These are phyloP conservation scores for Leishmania gerbilli DNA, from an alignment of 208 protist genomes.

Conservation along the genomic window DNA sequence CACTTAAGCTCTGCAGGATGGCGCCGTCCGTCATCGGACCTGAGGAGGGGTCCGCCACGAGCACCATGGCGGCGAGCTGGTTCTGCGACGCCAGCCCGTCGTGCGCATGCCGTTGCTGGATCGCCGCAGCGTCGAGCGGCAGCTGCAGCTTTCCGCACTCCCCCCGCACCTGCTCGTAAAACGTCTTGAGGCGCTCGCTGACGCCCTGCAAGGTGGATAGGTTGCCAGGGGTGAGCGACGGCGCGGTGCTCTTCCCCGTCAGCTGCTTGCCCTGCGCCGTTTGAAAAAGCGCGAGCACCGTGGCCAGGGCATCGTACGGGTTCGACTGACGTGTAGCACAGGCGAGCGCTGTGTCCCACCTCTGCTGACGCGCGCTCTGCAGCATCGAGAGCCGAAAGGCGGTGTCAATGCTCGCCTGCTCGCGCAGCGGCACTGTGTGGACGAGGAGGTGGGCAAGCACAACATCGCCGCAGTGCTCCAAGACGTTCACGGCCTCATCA, in stretches of 20 bases:
- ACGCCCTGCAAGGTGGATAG: slow-evolving; percentile 43
- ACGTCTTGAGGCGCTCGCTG: slow-evolving; percentile 63
- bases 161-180: slow-evolving; percentile 67
- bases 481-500: slow-evolving; percentile 69
- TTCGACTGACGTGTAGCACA: slow-evolving; percentile 77
- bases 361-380: slow-evolving; percentile 57
- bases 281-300: slow-evolving; percentile 75
- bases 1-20: slow-evolving; percentile 68
- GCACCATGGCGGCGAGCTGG: slow-evolving; percentile 81
- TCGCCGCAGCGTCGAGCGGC: slow-evolving; percentile 63
- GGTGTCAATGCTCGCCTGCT: slow-evolving; percentile 79
- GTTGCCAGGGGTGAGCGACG: slow-evolving; percentile 45
- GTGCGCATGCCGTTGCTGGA: slow-evolving; percentile 79
- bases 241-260: slow-evolving; percentile 22
- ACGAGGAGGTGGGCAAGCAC: slow-evolving; percentile 73
- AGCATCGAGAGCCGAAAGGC: slow-evolving; percentile 80
- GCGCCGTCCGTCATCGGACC: slow-evolving; percentile 49
- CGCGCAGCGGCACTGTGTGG: slow-evolving; percentile 79
- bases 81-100: slow-evolving; percentile 87
- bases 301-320: slow-evolving; percentile 74
- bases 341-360: slow-evolving; percentile 78
- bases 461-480: slow-evolving; percentile 67
- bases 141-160: slow-evolving; percentile 71
- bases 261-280: slow-evolving; percentile 56
- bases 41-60: slow-evolving; percentile 53